Conservation (phyloP, 306 rosid species). For the Quercus berberidifolia region DNA sequence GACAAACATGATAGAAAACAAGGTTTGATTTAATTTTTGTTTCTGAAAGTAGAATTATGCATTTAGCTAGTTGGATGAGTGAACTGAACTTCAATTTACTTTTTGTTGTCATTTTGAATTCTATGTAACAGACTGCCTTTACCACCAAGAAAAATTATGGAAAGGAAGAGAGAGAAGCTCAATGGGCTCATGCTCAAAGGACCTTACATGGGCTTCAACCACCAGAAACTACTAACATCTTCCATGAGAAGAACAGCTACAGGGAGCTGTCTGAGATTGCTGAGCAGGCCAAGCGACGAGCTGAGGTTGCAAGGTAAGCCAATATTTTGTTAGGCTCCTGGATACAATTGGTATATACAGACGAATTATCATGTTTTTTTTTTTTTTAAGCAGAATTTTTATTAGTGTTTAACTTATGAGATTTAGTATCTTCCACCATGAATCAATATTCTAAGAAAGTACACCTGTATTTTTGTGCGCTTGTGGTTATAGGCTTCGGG, state of each 20-base stretch:
- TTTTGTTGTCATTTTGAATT: conserved; percentile 10
- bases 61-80: conserved; percentile 6
- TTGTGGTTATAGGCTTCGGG: conserved; percentile 70
- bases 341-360: not conserved
- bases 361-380: not conserved
- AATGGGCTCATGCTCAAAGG: conserved; percentile 99
- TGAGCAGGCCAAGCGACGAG: conserved; percentile 98
- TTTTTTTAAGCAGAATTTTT: not conserved
- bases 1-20: conserved; percentile 84
- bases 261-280: conserved; percentile 96
- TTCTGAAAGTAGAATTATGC: not conserved
- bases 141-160: conserved; percentile 99
- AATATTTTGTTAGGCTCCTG: not conserved
- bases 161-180: conserved; percentile 93
- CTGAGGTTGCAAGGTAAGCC: conserved; percentile 91
- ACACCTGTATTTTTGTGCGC: not conserved
- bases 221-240: conserved; percentile 51
- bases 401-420: not conserved
- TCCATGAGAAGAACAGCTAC: conserved; percentile 83
- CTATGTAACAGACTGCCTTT: conserved; percentile 77
- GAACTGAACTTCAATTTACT: not conserved
- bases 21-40: conserved; percentile 35
- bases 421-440: not conserved
- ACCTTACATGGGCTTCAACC: conserved; percentile 97
- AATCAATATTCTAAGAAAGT: not conserved